Evolutionary conservation across 2,329 filamentous ascomycete genomes (phyloP), one percentile per base, ranked within the genome.

Genomic region (Diaporthe velutina): DNA sequence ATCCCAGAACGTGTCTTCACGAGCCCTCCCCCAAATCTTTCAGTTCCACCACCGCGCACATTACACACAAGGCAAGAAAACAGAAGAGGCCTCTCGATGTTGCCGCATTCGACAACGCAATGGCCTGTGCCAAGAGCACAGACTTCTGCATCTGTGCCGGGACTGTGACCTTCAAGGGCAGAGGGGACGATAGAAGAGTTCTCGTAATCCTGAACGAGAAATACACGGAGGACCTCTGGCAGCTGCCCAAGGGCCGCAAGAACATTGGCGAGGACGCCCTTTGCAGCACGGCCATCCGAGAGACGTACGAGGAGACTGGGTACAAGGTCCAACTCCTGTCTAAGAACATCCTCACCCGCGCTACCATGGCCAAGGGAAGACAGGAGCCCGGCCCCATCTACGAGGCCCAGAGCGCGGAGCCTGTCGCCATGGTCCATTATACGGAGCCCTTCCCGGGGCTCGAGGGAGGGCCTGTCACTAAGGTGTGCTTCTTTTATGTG

Each of bases 171-270:
- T 79, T 88, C 71, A 83, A 87, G 28, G 70, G 70, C 78, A 80
- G 81, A 6, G 70, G 71, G 1, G 78, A 79, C 4, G 80, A 80
- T 38, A 83, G 82, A 38, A 83, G 82, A 72, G 81, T 88, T 7
- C 80, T 88, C 40, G 79, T 87, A 50, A 79, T 88, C 28, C 85
- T 82, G 78, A 87, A 88, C 79, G 82, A 79, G 35, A 81, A 81
- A 58, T 83, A 85, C 74, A 80, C 52, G 17, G 61, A 70, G 25
- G 60, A 82, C 25, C 84, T 87, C 76, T 85, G 82, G 77, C 86
- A 88, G 79, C 81, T 88, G 9, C 86, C 86, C 66, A 88, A 88
- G 78, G 86, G 87, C 61, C 83, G 86, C 75, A 87, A 87, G 78
- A 85, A 88, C 77, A 84, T 88, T 57, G 83, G 82, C 72, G 86